phyloP scores from a whole-genome alignment of 116 monocot species.

The Cymodocea nodosa region DNA sequence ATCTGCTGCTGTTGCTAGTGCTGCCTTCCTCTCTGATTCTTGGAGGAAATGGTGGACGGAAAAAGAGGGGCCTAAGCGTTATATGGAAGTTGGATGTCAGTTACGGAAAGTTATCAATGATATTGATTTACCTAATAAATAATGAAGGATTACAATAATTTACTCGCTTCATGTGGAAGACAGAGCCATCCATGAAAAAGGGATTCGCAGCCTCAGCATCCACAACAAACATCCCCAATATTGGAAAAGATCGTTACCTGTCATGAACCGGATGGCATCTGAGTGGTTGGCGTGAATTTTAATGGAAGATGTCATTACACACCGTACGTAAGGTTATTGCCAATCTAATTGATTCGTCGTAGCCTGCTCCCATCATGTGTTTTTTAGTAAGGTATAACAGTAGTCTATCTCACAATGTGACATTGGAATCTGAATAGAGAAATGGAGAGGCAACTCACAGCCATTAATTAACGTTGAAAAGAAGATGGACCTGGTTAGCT shows the following conservation, averaged over 20 bases:
- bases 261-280: neutral
- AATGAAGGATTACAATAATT: neutral
- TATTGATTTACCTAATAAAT: neutral
- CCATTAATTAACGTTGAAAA: neutral
- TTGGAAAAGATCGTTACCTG: neutral
- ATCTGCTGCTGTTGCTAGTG: neutral
- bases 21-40: neutral
- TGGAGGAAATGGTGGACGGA: neutral
- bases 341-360: neutral
- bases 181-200: neutral
- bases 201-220: too few relatives aligned
- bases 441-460: neutral
- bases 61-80: neutral
- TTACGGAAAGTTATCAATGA: neutral
- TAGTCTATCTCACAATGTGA: neutral
- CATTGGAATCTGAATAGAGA: neutral
- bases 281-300: neutral
- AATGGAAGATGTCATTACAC: neutral
- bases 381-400: too few relatives aligned
- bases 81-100: neutral
- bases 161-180: neutral
- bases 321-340: neutral
- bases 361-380: neutral
- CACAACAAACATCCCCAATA: too few relatives aligned
- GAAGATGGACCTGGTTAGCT: too few relatives aligned